Evolutionary conservation across 176 grass and related monocot genomes (phyloP), one percentile per base, ranked within the genome.

Genomic region (Puccinellia tenuiflora): DNA sequence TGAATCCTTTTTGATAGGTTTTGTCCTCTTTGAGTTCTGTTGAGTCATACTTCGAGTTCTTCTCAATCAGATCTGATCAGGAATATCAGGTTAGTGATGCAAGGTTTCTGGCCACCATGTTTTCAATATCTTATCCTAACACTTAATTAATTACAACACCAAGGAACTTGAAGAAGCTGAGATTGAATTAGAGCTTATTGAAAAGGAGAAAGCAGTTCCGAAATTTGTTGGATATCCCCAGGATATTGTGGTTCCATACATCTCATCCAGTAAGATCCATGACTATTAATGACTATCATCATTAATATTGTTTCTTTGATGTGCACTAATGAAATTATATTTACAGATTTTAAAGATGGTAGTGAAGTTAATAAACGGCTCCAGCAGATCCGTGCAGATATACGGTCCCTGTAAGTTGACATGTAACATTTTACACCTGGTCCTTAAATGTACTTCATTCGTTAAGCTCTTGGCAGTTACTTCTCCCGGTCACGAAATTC

Each of bases 91-190:
- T 98, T 73, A 88, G 77, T 62, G 68, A 50, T 76, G 12, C 6
- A 62, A 77, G 52, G 24, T 74, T 87, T 88, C 37, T 73, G 17
- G 35, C 45, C 26, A 62, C 47, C 46, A 64, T 89, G 35, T 78
- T 86, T 78, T 83, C 12, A 53, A 79, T 47, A 77, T 55, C 63
- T 55, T 81, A 70, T 70, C 77, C 31, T 90, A 74, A 90, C 43
- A 73, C 78, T 54, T 78, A 67, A 64, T 82, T 79, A 77, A 90
- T 85, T 59, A 54, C 40, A 61, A 71, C 63, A 40, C 77, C 35
- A 88, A 98, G 95, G 95, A 98, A 81, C 84, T 95, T 72, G 95
- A 98, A 89, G 95, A 98, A 92, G 90, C 92, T 79, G 90, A 98
- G 82, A 88, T 98, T 82, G 95, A 98, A 86, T 73, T 98, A 86